phyloP scores from a whole-genome alignment of 495 filamentous ascomycete genomes.

The Penicillium alfredii region DNA sequence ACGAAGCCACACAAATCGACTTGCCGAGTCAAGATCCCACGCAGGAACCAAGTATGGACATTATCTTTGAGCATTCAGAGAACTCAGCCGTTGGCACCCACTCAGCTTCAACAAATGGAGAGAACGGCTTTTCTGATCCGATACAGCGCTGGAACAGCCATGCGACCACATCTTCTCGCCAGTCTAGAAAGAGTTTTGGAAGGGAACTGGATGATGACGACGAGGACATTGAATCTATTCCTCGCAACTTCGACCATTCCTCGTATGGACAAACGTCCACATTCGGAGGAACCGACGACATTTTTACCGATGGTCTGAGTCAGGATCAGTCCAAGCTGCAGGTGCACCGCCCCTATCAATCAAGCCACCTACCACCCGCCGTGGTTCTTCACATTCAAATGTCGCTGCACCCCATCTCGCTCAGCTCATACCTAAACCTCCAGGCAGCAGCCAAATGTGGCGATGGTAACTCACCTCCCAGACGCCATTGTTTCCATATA shows the following conservation, averaged over 20 bases:
- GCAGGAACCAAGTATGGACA: slow-evolving; percentile 35
- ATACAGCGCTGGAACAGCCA: slow-evolving; percentile 22
- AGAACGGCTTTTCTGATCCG: slow-evolving; percentile 13
- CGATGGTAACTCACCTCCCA: slow-evolving; percentile 9
- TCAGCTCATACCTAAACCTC: slow-evolving; percentile 40
- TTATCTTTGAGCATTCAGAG: slow-evolving; percentile 37
- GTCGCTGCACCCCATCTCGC: slow-evolving; percentile 48
- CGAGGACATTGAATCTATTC: slow-evolving; percentile 39
- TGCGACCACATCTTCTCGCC: slow-evolving; percentile 21
- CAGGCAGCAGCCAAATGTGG: slow-evolving; percentile 10
- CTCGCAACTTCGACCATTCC: slow-evolving; percentile 26
- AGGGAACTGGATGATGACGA: slow-evolving; percentile 29
- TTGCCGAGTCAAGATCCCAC: slow-evolving; percentile 9
- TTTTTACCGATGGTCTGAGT: slow-evolving; percentile 48
- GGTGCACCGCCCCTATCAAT: slow-evolving; percentile 23
- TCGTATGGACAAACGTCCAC: slow-evolving; percentile 30
- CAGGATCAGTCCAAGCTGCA: slow-evolving; percentile 35
- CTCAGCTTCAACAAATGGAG: slow-evolving; percentile 21
- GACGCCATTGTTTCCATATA: slow-evolving; percentile 47
- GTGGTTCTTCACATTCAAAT: slow-evolving; percentile 51
- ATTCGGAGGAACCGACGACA: slow-evolving; percentile 36
- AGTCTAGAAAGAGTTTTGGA: slow-evolving; percentile 28
- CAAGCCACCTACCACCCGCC: slow-evolving; percentile 26
- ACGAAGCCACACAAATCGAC: slow-evolving; percentile 13
- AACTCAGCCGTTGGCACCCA: slow-evolving; percentile 10